Conservation (phyloP, 2,329 filamentous ascomycete genomes). For the Zymoseptoria tritici region DNA sequence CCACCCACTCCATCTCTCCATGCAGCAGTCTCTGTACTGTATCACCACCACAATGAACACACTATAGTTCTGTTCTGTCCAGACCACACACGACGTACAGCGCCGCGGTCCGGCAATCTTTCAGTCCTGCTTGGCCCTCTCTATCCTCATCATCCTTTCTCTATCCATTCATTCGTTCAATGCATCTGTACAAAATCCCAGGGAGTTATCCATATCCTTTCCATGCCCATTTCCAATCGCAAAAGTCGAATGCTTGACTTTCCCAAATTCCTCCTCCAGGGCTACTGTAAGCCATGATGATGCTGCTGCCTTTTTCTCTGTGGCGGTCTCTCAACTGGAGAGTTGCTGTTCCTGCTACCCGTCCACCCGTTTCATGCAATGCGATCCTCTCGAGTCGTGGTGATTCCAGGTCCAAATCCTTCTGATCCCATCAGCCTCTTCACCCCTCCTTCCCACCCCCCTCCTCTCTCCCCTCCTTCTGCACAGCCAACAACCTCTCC, state of each 20-base stretch:
- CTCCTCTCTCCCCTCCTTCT: slow-evolving; percentile 11
- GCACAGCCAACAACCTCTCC: slow-evolving; percentile 21
- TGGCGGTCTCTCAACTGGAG: no score
- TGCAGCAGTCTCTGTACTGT: background rate
- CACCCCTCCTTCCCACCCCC: background rate
- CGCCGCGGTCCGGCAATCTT: background rate
- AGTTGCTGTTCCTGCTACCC: no score
- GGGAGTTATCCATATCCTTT: background rate
- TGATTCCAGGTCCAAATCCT: no score
- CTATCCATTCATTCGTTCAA: background rate
- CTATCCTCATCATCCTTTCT: background rate
- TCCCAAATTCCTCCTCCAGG: no score
- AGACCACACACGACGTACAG: background rate
- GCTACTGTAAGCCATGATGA: no score
- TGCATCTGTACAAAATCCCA: background rate
- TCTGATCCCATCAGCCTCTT: background rate
- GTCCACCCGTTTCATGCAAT: no score
- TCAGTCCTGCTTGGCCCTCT: background rate
- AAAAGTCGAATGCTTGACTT: background rate
- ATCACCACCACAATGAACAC: background rate
- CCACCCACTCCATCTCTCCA: no score
- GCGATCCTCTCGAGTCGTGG: no score
- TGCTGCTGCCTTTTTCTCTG: no score
- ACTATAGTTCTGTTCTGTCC: background rate
- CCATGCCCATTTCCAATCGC: background rate